These are phyloP conservation scores for Dryas drummondii DNA, from an alignment of 306 rosid species.

Conservation along the genomic window DNA sequence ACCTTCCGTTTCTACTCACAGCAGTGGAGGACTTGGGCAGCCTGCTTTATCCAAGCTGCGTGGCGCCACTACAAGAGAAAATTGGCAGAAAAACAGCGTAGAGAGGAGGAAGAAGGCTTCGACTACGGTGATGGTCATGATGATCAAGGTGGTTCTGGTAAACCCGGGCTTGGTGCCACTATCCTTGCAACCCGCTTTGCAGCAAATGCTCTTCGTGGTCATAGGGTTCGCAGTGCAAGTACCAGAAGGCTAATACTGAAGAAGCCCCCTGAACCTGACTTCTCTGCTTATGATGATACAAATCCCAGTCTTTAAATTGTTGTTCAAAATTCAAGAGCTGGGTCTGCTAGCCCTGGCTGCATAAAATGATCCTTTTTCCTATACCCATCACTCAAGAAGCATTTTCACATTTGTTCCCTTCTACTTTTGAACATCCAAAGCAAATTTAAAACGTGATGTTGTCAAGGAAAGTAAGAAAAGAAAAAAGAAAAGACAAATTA, in stretches of 20 bases:
- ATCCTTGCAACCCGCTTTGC: conserved; percentile 73
- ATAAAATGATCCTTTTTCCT: background rate
- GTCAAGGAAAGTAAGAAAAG: no score
- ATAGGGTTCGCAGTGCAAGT: conserved; percentile 44
- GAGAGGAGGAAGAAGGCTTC: conserved; percentile 40
- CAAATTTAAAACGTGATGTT: no score
- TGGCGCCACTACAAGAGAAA: conserved; percentile 71
- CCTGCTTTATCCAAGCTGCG: conserved; percentile 78
- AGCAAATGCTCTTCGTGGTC: conserved; percentile 65
- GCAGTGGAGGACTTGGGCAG: conserved; percentile 97
- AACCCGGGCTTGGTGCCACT: conserved; percentile 49
- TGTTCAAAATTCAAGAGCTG: conserved; percentile 1
- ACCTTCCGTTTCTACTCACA: conserved; percentile 90
- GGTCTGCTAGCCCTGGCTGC: conserved; percentile 2
- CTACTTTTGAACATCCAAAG: no score
- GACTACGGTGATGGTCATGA: conserved; percentile 25
- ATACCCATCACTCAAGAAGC: no score
- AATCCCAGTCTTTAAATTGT: conserved; percentile 1
- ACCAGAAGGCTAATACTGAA: conserved; percentile 28
- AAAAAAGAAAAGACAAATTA: no score
- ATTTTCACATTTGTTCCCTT: background rate
- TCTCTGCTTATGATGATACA: conserved; percentile 32
- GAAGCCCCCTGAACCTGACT: conserved; percentile 87
- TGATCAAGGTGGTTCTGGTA: background rate
- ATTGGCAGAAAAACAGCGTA: conserved; percentile 37